A percentile compares a stretch with the other conserved stretches of the same genome.
Evolutionary conservation across 305 asterid genomes (phyloP).

Genomic region (Solanum hybrid): DNA sequence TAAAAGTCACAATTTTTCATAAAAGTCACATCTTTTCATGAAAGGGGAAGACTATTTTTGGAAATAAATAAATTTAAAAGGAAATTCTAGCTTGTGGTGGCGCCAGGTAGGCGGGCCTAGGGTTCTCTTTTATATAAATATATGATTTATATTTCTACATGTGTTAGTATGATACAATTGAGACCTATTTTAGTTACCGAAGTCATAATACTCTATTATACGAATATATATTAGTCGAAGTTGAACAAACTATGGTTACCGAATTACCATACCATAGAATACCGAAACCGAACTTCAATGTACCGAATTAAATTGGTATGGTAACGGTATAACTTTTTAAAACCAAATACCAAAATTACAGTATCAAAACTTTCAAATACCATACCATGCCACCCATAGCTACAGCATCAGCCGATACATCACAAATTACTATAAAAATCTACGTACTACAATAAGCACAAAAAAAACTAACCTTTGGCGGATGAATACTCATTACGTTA

Average conservation of each 20-base stretch:
- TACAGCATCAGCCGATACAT: neutral
- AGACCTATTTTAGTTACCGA: neutral
- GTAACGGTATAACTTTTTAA: no score
- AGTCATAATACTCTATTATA: neutral
- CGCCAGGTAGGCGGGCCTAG: no score
- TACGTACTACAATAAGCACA: neutral
- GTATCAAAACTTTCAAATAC: no score
- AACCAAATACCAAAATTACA: neutral
- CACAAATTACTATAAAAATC: neutral
- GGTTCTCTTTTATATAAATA: no score
- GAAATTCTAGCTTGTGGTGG: no score
- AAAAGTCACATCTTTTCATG: no score
- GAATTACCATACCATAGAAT: no score
- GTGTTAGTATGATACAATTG: neutral
- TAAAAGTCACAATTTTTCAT: no score
- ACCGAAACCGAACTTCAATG: neutral
- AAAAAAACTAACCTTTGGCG: conserved; percentile 58
- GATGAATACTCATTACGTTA: conserved; percentile 54
- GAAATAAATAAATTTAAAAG: no score
- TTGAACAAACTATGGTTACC: neutral
- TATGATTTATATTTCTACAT: neutral
- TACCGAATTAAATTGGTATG: neutral
- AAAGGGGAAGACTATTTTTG: no score
- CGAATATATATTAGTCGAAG: neutral
- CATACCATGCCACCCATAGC: neutral